phyloP scores from a whole-genome alignment of 192 early-diverging fungal genomes.

The Piromyces finnis region DNA sequence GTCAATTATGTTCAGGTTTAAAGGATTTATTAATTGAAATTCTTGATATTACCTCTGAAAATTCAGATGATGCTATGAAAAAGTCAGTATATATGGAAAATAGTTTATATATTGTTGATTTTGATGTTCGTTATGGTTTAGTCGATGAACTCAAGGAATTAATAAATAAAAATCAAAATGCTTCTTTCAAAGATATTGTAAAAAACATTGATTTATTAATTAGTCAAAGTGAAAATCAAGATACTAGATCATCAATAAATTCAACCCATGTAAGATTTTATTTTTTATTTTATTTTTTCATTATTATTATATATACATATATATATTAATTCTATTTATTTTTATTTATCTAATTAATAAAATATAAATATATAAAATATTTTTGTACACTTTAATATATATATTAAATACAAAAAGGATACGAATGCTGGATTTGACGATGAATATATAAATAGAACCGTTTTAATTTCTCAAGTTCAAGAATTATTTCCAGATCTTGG shows the following conservation, averaged over 20 bases:
- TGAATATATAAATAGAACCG: constrained; percentile 29
- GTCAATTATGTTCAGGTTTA: neutral
- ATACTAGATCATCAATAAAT: neutral
- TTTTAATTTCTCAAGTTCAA: constrained; percentile 57
- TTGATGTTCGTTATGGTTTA: neutral
- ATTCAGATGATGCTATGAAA: neutral
- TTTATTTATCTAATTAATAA: no score
- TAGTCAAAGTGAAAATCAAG: neutral
- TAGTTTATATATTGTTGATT: neutral
- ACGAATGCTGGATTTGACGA: constrained; percentile 5
- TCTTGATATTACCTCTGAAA: neutral
- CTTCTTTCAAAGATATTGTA: neutral
- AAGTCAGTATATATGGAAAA: neutral
- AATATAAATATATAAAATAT: no score
- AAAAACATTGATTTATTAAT: neutral
- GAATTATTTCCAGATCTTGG: constrained; percentile 81
- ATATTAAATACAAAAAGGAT: neutral
- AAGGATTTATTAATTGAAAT: neutral
- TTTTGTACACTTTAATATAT: no score
- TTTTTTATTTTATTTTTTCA: neutral
- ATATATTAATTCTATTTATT: no score
- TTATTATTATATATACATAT: neutral
- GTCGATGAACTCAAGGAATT: neutral
- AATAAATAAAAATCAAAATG: neutral
- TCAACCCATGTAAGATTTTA: neutral